Evolutionary conservation across 2,329 filamentous ascomycete genomes (phyloP), one percentile per base, ranked within the genome.

Genomic region (Monilinia fructigena): DNA sequence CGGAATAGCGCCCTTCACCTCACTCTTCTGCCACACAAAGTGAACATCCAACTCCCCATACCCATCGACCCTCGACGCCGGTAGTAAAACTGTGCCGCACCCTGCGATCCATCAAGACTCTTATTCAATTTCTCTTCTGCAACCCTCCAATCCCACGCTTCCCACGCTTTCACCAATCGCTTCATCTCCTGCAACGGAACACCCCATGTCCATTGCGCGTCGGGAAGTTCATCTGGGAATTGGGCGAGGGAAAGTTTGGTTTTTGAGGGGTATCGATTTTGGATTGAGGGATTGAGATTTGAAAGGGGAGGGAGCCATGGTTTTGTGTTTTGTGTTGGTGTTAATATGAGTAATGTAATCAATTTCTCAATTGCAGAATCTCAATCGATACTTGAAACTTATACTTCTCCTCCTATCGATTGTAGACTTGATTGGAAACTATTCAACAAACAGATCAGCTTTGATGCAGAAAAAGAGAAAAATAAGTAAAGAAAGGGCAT

Each of bases 31-130:
- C 75, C 88, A 85, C 2, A 91, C 75, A 73, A 88, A 89, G 76
- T 91, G 89, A 4, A 91, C 79, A 45, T 86, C 80, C 59, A 90
- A 73, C 0, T 81, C 78, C 2, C 81, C 86, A 70, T 88, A 89
- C 0, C 83, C 86, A 14, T 85, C 80, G 0, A 89, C 81, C 81
- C 0, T 78, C 70, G 10, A 90, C 78, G 2, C 72, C 74, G 0
- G 82, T 83, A 1, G 78, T 81, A 76, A 82, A 82, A 89, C 60
- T 91, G 86, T 0, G 86, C 83, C 12, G 38, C 38, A 2, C 11
- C 38, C 38, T 40, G 38, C 12, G 38, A 40, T 4, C 14, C 38
- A 38, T 58, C 23, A 4, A 58, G 40, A 40, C 81, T 67, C 50
- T 80, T 69, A 73, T 91, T 91, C 14, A 91, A 74, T 56, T 80